Evolutionary conservation across 2,329 filamentous ascomycete genomes (phyloP).

Genomic region (Raffaelea ambrosiae): DNA sequence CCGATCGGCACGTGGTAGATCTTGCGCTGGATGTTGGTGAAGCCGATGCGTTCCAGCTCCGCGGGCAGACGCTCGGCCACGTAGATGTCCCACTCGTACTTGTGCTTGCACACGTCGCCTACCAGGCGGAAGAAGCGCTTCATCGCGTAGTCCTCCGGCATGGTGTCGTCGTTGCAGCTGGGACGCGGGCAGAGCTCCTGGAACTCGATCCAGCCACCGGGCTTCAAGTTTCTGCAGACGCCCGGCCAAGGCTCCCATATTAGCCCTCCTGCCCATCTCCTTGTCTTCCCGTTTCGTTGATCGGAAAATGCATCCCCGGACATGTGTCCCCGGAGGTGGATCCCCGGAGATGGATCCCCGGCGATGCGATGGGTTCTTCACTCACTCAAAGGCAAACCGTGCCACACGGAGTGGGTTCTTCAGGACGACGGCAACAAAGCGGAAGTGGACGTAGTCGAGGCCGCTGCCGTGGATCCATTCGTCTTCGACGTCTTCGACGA

Average conservation of each 20-base stretch:
- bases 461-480: slow-evolving; percentile 45
- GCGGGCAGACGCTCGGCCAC: slow-evolving; percentile 21
- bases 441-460: slow-evolving; percentile 53
- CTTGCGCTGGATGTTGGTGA: slow-evolving; percentile 30
- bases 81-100: slow-evolving; percentile 28
- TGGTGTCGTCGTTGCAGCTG: slow-evolving; percentile 34
- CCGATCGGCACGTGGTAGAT: slow-evolving; percentile 36
- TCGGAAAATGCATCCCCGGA: too few relatives aligned
- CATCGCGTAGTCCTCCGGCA: slow-evolving; percentile 30
- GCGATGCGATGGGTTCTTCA: slow-evolving; percentile 4
- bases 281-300: too few relatives aligned
- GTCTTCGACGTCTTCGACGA: slow-evolving; percentile 44
- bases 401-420: slow-evolving; percentile 41
- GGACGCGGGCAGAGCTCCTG: slow-evolving; percentile 33
- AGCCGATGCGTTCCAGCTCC: slow-evolving; percentile 29
- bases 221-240: slow-evolving; percentile 25
- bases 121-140: slow-evolving; percentile 20
- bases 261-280: background rate
- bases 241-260: background rate
- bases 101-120: slow-evolving; percentile 14
- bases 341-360: too few relatives aligned
- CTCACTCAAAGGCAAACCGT: slow-evolving; percentile 32
- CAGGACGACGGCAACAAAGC: slow-evolving; percentile 45
- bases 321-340: too few relatives aligned
- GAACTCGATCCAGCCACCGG: slow-evolving; percentile 42